phyloP scores from a whole-genome alignment of 2,329 filamentous ascomycete genomes.

The Cylindrodendrum hubeiense region DNA sequence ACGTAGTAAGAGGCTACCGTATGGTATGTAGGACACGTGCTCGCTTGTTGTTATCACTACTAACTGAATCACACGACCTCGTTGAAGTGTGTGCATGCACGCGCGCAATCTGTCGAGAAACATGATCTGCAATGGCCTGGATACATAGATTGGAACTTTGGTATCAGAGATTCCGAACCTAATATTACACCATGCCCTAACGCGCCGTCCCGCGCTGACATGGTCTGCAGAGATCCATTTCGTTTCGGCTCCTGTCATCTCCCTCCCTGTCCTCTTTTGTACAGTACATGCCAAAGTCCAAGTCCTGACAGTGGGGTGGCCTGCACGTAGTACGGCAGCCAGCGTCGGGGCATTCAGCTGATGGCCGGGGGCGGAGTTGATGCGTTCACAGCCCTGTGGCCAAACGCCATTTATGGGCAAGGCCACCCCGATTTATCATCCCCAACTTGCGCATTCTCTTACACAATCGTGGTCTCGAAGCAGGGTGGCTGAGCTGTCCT shows the following conservation, averaged over 20 bases:
- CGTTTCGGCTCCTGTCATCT: conserved; percentile 1
- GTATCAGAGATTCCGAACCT: background rate
- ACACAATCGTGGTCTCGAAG: background rate
- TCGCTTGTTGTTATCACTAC: background rate
- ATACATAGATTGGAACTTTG: background rate
- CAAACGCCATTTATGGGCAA: background rate
- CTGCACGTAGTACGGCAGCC: background rate
- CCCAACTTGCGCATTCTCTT: background rate
- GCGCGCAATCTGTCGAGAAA: background rate
- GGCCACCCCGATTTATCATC: background rate
- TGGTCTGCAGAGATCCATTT: background rate
- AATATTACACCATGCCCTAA: conserved; percentile 1
- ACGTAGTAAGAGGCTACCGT: too few species aligned
- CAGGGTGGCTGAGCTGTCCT: background rate
- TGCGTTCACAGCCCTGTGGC: conserved; percentile 2
- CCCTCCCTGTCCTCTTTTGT: background rate
- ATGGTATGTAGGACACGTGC: background rate
- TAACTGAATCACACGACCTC: background rate
- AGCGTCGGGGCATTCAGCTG: background rate
- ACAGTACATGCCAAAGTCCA: background rate
- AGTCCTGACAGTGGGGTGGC: background rate
- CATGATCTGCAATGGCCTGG: background rate
- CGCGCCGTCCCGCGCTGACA: background rate
- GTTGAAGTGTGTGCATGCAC: background rate
- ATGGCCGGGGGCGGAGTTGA: background rate